Evolutionary conservation across 495 filamentous ascomycete genomes (phyloP).

Genomic region (Talaromyces thailandensis): DNA sequence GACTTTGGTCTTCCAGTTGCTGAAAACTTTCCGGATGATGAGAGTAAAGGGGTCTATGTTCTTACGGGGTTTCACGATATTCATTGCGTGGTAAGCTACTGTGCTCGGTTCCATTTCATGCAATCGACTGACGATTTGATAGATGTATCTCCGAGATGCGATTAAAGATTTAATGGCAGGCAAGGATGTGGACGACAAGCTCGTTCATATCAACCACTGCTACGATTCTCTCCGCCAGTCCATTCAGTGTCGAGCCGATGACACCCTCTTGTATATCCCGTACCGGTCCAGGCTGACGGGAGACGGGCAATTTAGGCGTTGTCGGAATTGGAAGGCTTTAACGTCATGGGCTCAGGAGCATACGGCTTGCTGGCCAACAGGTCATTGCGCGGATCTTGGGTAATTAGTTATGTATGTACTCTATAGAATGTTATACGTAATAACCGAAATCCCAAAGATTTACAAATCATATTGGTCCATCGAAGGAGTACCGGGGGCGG

Average conservation of each 20-base stretch:
- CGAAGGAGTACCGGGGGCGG: no score
- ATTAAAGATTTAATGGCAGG: constrained; percentile 3
- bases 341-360: constrained; percentile 9
- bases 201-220: constrained; percentile 11
- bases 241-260: constrained; percentile 11
- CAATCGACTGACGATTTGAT: background rate
- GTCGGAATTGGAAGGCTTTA: constrained; percentile 10
- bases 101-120: background rate
- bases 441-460: no score
- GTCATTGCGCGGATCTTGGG: background rate
- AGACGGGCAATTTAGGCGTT: constrained; percentile 8
- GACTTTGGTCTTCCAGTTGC: constrained; percentile 3
- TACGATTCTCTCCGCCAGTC: constrained; percentile 13
- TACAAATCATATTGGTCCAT: no score
- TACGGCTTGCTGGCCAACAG: constrained; percentile 8
- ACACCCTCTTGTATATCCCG: constrained; percentile 8
- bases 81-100: constrained; percentile 11
- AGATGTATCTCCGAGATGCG: constrained; percentile 1
- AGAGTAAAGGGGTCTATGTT: constrained; percentile 11
- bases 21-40: constrained; percentile 10
- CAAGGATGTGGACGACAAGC: background rate
- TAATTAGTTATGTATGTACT: no score
- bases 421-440: no score
- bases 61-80: constrained; percentile 15
- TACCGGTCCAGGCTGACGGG: constrained; percentile 7